Percentiles rank a stretch among this genome's conserved stretches.
Conservation (phyloP, 2,329 filamentous ascomycete genomes). For the Scedosporium apiospermum region DNA sequence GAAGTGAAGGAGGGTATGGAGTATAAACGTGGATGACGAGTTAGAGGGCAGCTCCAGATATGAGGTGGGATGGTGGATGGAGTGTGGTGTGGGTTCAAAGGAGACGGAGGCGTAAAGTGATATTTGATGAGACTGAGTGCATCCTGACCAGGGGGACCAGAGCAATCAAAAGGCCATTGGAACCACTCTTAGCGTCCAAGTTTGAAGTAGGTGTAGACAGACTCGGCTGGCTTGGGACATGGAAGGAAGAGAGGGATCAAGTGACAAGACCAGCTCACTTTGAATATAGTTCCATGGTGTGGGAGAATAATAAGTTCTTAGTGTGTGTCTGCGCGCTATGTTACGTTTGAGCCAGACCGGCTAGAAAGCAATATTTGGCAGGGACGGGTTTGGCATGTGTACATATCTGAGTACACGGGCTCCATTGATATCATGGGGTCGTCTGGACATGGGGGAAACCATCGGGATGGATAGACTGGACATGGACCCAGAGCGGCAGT, state of each 20-base stretch:
- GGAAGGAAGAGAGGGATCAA: slow-evolving; percentile 3
- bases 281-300: neutral
- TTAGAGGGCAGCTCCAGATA: neutral
- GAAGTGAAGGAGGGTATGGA: neutral
- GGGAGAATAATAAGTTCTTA: neutral
- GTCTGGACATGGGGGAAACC: neutral
- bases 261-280: neutral
- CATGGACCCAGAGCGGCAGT: neutral
- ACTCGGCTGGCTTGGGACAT: neutral
- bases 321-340: neutral
- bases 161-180: slow-evolving; percentile 1
- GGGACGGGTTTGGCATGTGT: slow-evolving; percentile 1
- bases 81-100: neutral
- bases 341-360: slow-evolving; percentile 4
- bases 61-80: slow-evolving; percentile 5
- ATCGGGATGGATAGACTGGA: neutral
- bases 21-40: neutral
- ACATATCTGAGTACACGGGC: neutral
- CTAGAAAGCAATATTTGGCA: slow-evolving; percentile 4
- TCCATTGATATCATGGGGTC: neutral
- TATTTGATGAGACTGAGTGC: neutral
- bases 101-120: neutral
- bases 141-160: slow-evolving; percentile 4
- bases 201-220: neutral
- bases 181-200: neutral